These are phyloP conservation scores for Corchorus olitorius DNA, from an alignment of 345 rosid species.

Conservation along the genomic window DNA sequence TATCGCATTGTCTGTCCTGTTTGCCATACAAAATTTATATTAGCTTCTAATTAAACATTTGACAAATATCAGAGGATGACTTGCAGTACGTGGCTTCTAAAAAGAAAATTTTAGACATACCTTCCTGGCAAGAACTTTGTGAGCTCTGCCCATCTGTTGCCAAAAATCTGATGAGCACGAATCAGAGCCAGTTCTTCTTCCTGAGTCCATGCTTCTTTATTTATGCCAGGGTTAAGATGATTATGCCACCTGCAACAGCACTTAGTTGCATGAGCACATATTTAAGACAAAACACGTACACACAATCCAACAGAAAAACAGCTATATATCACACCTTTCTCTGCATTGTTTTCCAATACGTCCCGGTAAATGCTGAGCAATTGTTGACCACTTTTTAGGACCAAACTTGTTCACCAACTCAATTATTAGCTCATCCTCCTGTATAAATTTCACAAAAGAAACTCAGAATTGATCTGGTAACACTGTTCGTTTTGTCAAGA, in stretches of 20 bases:
- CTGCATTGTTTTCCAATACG: constrained; percentile 98
- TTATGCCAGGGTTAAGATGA: constrained; percentile 96
- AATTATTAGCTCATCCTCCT: constrained; percentile 91
- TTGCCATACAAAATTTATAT: background rate
- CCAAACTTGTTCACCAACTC: constrained; percentile 84
- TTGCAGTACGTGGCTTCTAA: background rate
- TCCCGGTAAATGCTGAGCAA: constrained; percentile 93
- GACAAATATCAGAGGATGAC: constrained; percentile 5
- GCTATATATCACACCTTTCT: constrained; percentile 63
- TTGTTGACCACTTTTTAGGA: constrained; percentile 98
- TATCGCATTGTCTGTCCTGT: constrained; percentile 98
- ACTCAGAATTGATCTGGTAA: background rate
- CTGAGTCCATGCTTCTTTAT: constrained; percentile 99
- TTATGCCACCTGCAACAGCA: constrained; percentile 87
- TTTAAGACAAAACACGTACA: background rate
- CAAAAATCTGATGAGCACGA: constrained; percentile 95
- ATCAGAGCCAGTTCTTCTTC: constrained; percentile 95
- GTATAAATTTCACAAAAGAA: constrained; percentile 27
- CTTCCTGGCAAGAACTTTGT: constrained; percentile 98
- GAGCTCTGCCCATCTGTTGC: constrained; percentile 99
- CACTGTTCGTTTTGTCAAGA: background rate
- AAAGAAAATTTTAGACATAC: constrained; percentile 41
- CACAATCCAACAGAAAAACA: constrained; percentile 2
- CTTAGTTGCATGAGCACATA: constrained; percentile 11
- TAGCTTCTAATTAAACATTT: background rate